Percentiles rank a stretch among this genome's conserved stretches.
Conservation (phyloP, 352 stramenopile genomes). For the Phytophthora syringae region DNA sequence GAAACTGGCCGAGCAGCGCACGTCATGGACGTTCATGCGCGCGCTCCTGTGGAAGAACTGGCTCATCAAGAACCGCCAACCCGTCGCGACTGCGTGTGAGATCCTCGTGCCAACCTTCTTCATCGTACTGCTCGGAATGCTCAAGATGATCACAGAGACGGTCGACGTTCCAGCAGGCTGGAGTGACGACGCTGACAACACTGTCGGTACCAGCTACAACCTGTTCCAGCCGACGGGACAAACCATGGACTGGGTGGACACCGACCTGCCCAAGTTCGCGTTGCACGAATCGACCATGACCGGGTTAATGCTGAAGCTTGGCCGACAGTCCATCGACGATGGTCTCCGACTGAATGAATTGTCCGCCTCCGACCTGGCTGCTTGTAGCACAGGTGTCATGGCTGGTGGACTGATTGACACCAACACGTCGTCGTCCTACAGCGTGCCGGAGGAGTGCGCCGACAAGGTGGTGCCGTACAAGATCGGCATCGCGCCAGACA, state of each 20-base stretch:
- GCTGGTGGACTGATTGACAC: conserved; percentile 42
- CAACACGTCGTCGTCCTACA: conserved; percentile 38
- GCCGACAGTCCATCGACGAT: conserved; percentile 38
- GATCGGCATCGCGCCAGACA: conserved; percentile 57
- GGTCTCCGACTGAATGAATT: conserved; percentile 47
- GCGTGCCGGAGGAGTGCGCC: conserved; percentile 40
- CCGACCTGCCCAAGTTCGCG: conserved; percentile 48
- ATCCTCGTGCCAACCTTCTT: conserved; percentile 57
- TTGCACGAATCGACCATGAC: conserved; percentile 56
- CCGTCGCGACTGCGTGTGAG: conserved; percentile 49
- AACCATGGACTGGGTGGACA: conserved; percentile 32
- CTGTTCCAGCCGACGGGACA: conserved; percentile 41
- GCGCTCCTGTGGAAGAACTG: conserved; percentile 75
- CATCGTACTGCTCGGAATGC: conserved; percentile 55
- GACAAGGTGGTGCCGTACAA: conserved; percentile 58
- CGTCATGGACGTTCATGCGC: conserved; percentile 36
- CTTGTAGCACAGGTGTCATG: conserved; percentile 34
- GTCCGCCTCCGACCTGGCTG: conserved; percentile 28
- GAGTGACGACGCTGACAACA: conserved; percentile 33
- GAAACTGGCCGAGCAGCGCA: conserved; percentile 27
- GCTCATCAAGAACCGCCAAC: conserved; percentile 61
- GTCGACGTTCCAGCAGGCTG: conserved; percentile 58
- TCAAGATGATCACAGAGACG: conserved; percentile 59
- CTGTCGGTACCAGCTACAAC: conserved; percentile 47
- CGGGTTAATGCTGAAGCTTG: conserved; percentile 56